Base-by-base conservation (phyloP, 257 asterid genomes). In the Solanum paucissectum region DNA sequence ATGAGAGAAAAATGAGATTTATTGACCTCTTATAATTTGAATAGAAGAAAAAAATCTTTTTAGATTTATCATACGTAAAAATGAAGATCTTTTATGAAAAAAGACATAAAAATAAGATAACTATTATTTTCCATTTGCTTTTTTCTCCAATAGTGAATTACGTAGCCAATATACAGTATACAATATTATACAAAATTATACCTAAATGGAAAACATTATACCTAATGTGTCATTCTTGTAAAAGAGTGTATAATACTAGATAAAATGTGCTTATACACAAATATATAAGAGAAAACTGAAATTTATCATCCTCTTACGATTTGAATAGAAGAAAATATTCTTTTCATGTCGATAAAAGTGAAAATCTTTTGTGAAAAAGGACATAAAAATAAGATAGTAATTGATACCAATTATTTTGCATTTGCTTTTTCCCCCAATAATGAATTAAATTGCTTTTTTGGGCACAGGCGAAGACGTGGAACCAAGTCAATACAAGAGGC, bases 261-360 rank as follows among this genome's bases (percentile, higher is more conserved):
- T 7, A 55, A 20, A 1, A 7, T 18, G 25, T 20, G 5, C 25
- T 55, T 55, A 55, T 55, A 55, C 64, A 55, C 25, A 55, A 55
- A 55, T 55, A 20, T 3, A 55, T 0, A 55, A 20, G 11, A 55
- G 0, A 55, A 55, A 20, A 55, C 1, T 18, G 10, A 55, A 55
- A 55, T 0, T 55, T 55, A 18, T 55, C 0, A 0, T 0, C 11
- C 10, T 55, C n/a, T 7, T 55, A 6, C 25, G 0, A 55, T 55
- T 55, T 55, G 1, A 55, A 44, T 12, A 1, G 44, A 40, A 40
- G 42, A 38, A 36, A 5, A 36, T 55, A 18, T 0, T 6, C 3
- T 55, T 18, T 52, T 18, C 64, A 55, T 3, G 0, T 1, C 10
- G 10, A 20, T 18, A 18, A 7, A 62, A n/a, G 27, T 62, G 16